phyloP scores from a whole-genome alignment of 805 yeast species.

The Wickerhamiella siamensis region DNA sequence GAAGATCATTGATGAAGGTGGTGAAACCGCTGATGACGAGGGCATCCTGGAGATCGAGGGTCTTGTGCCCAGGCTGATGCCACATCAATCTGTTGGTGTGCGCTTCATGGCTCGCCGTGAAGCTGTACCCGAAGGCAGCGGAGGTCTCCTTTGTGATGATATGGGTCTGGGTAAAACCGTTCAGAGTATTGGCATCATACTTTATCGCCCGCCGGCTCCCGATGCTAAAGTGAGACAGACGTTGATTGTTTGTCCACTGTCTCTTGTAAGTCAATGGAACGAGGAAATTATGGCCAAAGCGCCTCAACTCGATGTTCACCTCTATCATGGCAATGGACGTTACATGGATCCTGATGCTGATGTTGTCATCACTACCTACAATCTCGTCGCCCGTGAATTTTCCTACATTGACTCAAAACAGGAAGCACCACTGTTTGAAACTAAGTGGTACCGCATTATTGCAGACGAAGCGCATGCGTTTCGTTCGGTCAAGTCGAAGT shows the following conservation, averaged over 20 bases:
- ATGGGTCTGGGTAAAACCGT: slow-evolving; percentile 87
- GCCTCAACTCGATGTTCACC: slow-evolving; percentile 20
- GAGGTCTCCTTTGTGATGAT: slow-evolving; percentile 68
- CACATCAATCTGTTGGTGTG: slow-evolving; percentile 36
- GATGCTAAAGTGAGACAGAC: slow-evolving; percentile 20
- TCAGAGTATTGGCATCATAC: slow-evolving; percentile 55
- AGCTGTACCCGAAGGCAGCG: slow-evolving; percentile 23
- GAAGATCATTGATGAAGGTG: slow-evolving; percentile 1
- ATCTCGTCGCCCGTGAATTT: slow-evolving; percentile 21
- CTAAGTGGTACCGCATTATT: slow-evolving; percentile 39
- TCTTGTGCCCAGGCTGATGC: slow-evolving; percentile 27
- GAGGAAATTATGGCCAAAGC: slow-evolving; percentile 28
- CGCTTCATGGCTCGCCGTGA: slow-evolving; percentile 31
- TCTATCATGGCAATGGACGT: slow-evolving; percentile 25
- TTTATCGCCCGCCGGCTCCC: slow-evolving; percentile 24
- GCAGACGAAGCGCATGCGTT: slow-evolving; percentile 54
- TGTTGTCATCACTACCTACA: slow-evolving; percentile 27
- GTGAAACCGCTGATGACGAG: slow-evolving; percentile 3
- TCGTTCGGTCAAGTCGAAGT: slow-evolving; percentile 35
- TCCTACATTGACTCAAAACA: slow-evolving; percentile 1
- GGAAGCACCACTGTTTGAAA: slow-evolving; percentile 19
- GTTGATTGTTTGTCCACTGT: slow-evolving; percentile 31
- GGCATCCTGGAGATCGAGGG: slow-evolving; percentile 23
- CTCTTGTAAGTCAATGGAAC: slow-evolving; percentile 31
- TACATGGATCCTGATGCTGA: slow-evolving; percentile 19